Percentiles rank a stretch among this genome's conserved stretches.
phyloP scores from a whole-genome alignment of 805 yeast genomes.

The Yarrowia alimentaria region DNA sequence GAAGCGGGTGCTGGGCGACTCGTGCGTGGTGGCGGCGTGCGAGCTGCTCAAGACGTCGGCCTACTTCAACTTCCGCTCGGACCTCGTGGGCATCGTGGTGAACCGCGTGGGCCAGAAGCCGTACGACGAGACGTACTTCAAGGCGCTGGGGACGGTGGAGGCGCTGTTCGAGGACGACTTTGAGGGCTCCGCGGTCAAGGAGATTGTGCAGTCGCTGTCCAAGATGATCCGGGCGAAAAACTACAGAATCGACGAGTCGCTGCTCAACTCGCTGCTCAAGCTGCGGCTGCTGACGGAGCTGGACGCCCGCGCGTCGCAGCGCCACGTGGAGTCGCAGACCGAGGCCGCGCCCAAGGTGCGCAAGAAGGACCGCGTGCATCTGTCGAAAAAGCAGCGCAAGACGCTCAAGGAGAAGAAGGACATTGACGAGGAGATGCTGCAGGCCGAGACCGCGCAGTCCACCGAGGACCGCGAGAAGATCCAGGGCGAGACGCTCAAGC shows the following conservation, averaged over 20 bases:
- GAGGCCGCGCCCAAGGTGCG: slow-evolving; percentile 52
- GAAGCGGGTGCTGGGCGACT: slow-evolving; percentile 35
- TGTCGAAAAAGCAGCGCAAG: slow-evolving; percentile 87
- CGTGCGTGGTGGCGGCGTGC: slow-evolving; percentile 73
- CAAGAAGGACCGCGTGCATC: slow-evolving; percentile 86
- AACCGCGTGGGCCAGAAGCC: slow-evolving; percentile 60
- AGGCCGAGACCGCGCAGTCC: slow-evolving; percentile 84
- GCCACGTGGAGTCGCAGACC: slow-evolving; percentile 49
- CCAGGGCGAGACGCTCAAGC: slow-evolving; percentile 80
- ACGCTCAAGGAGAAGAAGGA: slow-evolving; percentile 79
- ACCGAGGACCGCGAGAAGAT: slow-evolving; percentile 80
- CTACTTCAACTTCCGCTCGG: slow-evolving; percentile 79
- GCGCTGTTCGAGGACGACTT: slow-evolving; percentile 71
- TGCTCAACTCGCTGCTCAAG: slow-evolving; percentile 68
- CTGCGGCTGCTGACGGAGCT: slow-evolving; percentile 47
- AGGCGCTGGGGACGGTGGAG: slow-evolving; percentile 65
- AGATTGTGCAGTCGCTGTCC: slow-evolving; percentile 62
- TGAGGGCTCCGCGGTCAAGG: slow-evolving; percentile 78
- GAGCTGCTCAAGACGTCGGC: slow-evolving; percentile 67
- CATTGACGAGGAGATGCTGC: slow-evolving; percentile 84
- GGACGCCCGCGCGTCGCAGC: slow-evolving; percentile 39
- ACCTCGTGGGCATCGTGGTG: slow-evolving; percentile 63
- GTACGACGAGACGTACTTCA: slow-evolving; percentile 50
- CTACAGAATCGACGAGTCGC: slow-evolving; percentile 80
- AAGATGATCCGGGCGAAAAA: slow-evolving; percentile 71